Evolutionary conservation across 1,284 basidiomycete species (phyloP).

Genomic region (Ceratorhiza oryzae-sativae): DNA sequence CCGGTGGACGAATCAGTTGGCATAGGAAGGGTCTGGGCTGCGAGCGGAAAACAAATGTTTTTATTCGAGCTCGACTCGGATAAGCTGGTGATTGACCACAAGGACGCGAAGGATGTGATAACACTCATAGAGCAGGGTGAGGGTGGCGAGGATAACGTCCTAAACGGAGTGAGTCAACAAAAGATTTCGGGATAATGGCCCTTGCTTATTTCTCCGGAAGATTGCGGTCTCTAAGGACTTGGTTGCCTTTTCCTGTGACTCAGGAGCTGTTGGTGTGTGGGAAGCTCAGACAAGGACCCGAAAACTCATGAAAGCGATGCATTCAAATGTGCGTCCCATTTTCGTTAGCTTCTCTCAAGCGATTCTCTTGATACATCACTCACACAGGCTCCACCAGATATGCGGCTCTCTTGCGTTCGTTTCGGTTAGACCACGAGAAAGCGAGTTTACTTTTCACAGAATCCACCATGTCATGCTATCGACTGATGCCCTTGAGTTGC

Average conservation of each 20-base stretch:
- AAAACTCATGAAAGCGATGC: constrained; percentile 64
- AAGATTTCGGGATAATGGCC: background rate
- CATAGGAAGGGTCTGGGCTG: constrained; percentile 18
- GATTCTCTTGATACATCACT: background rate
- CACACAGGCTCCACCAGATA: constrained; percentile 57
- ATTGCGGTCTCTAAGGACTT: constrained; percentile 51
- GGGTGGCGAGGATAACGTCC: constrained; percentile 58
- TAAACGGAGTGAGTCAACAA: constrained; percentile 67
- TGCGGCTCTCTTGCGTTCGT: constrained; percentile 72
- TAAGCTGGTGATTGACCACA: constrained; percentile 58
- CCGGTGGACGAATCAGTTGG: background rate
- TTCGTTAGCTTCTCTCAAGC: background rate
- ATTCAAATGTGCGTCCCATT: constrained; percentile 62
- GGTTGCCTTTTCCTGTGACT: constrained; percentile 74
- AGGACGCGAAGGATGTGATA: constrained; percentile 58
- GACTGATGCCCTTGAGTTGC: constrained; percentile 11
- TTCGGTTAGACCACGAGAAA: constrained; percentile 68
- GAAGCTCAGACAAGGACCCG: constrained; percentile 60
- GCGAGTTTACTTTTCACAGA: constrained; percentile 41
- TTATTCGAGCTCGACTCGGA: constrained; percentile 56
- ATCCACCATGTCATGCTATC: background rate
- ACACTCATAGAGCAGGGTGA: constrained; percentile 29
- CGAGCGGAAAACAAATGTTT: constrained; percentile 49
- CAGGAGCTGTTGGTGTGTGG: constrained; percentile 68
- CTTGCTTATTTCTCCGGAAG: constrained; percentile 15